These are phyloP conservation scores for Tanacetum coccineum DNA, from an alignment of 129 eudicot genomes.

Conservation along the genomic window DNA sequence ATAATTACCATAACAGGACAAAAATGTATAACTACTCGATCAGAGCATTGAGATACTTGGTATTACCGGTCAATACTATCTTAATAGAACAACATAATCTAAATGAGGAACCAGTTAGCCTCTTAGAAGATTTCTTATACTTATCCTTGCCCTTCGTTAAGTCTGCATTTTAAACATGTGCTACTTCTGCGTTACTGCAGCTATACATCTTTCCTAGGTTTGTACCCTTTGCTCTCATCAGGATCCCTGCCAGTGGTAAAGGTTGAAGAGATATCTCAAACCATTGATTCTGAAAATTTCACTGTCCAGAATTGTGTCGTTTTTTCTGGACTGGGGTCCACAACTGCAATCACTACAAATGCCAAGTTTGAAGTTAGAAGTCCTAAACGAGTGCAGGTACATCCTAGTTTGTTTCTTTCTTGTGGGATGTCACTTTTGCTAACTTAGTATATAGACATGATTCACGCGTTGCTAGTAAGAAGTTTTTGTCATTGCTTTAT, in stretches of 20 bases:
- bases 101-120: not conserved
- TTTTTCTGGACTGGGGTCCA: conserved; percentile 74
- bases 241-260: conserved; percentile 62
- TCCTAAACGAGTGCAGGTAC: conserved; percentile 91
- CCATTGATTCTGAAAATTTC: conserved; percentile 79
- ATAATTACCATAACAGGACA: too few relatives aligned
- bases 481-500: not conserved
- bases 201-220: conserved; percentile 81
- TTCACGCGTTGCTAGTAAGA: not conserved
- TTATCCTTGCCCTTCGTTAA: not conserved
- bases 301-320: conserved; percentile 77
- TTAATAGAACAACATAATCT: not conserved
- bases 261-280: conserved; percentile 95
- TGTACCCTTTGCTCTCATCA: conserved; percentile 74
- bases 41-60: too few relatives aligned
- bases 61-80: not conserved
- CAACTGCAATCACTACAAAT: conserved; percentile 74
- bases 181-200: conserved; percentile 35
- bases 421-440: not conserved
- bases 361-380: conserved; percentile 95
- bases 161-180: not conserved
- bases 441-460: not conserved
- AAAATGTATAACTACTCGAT: too few relatives aligned
- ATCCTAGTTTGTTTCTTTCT: not conserved
- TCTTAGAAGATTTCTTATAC: not conserved